phyloP scores from a whole-genome alignment of 805 yeast genomes.

The Dipodascus geniculatus region DNA sequence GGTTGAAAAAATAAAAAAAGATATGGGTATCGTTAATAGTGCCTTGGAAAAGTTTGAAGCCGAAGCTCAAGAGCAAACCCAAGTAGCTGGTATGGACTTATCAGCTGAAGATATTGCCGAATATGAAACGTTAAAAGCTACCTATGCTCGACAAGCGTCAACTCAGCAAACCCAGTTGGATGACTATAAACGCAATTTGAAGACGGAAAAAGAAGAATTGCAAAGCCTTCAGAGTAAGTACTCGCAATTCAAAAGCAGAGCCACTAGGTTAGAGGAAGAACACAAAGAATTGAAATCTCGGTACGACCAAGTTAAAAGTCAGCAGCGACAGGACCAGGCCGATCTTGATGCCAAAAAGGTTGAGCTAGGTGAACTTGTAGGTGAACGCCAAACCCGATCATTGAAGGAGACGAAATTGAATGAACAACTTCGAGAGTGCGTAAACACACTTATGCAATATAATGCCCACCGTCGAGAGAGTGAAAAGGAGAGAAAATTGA shows the following conservation, averaged over 20 bases:
- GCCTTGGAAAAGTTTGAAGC: slow-evolving; percentile 31
- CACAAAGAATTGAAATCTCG: slow-evolving; percentile 29
- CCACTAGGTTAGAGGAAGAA: slow-evolving; percentile 19
- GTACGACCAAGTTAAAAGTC: slow-evolving; percentile 24
- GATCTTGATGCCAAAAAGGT: slow-evolving; percentile 16
- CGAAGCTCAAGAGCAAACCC: slow-evolving; percentile 24
- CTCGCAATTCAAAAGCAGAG: slow-evolving; percentile 10
- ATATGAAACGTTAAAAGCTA: slow-evolving; percentile 46
- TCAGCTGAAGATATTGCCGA: slow-evolving; percentile 41
- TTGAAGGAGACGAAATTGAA: slow-evolving; percentile 49
- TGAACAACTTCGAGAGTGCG: slow-evolving; percentile 46
- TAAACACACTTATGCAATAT: slow-evolving; percentile 54
- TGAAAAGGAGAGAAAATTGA: slow-evolving; percentile 49
- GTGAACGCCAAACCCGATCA: slow-evolving; percentile 15
- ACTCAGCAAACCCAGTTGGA: slow-evolving; percentile 16
- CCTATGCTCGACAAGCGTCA: slow-evolving; percentile 27
- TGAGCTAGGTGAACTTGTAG: slow-evolving; percentile 14
- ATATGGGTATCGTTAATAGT: slow-evolving; percentile 34
- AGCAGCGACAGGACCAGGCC: slow-evolving; percentile 17
- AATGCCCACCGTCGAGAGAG: slow-evolving; percentile 70
- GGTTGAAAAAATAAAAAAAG: slow-evolving; percentile 33
- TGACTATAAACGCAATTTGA: slow-evolving; percentile 14
- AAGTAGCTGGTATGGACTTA: slow-evolving; percentile 28
- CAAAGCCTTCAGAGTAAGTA: slow-evolving; percentile 11
- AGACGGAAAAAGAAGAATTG: slow-evolving; percentile 16